Base-by-base conservation (phyloP, 345 rosid species). In the Excoecaria cochinchinensis region DNA sequence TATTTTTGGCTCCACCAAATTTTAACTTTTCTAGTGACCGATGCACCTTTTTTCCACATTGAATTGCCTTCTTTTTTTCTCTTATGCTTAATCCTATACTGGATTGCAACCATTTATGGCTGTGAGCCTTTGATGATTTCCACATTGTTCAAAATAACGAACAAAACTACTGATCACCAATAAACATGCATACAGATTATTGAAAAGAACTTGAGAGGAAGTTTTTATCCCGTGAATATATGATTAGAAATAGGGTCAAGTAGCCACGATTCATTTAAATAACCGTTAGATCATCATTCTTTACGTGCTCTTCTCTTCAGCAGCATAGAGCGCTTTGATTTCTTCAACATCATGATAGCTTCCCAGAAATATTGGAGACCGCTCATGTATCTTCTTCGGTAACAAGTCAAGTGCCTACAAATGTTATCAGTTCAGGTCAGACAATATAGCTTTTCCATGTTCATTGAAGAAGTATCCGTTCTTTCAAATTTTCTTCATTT, bases 321-420 rank as follows among this genome's bases (percentile, higher is more conserved):
- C 88, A 67, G 96, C 93, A 76, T 90, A 95, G 46, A 93, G 87
- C 36, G 84, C 84, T 87, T 93, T 95, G 79, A 95, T 91, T 80
- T 93, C 97, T 78, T 95, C 98, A 42, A 95, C 91, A 67, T 95
- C 99, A 1, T 95, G 97, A 22, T 84, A 88, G 90, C 98, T 95
- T 76, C 99, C 97, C 3, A 95, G 91, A 84, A 95, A 95, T 82
- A 95, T 86, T 0, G 99, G 98, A 72, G 95, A 91, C 14, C 98
- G 85, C 72, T 93, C 95, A 24, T 95, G 99, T 66, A 95, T 91
- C 69, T 89, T 88, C 82, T 76, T 63, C 0, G 98, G 97, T 67
- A 84, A 85, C 80, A 93, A 73, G 78, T 95, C 99, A 39, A 95
- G 91, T 10, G 97, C 97, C 98, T 93, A 86, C 82, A 84, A 67